Percentiles rank a stretch among this genome's conserved stretches.
phyloP scores from a whole-genome alignment of 176 grass and related monocot genomes.

The Eleusine indica region DNA sequence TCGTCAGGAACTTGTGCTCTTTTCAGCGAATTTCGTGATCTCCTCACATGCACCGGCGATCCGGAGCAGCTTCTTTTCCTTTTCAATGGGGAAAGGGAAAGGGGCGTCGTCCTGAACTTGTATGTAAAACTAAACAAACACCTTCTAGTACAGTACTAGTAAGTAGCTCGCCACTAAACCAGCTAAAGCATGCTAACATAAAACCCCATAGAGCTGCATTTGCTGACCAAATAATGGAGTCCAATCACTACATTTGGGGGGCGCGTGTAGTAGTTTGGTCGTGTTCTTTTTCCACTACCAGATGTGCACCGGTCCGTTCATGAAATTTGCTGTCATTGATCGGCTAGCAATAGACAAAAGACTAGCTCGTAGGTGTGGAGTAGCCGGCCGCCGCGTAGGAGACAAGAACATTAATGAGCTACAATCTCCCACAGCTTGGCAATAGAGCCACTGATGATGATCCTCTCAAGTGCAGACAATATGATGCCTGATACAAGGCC shows the following conservation, averaged over 20 bases:
- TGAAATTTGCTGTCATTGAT: slow-evolving; percentile 24
- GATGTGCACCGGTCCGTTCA: not conserved
- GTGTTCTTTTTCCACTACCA: not conserved
- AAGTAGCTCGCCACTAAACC: not conserved
- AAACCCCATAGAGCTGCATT: not conserved
- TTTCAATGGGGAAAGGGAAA: not conserved
- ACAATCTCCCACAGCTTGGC: slow-evolving; percentile 32
- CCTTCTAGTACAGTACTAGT: not conserved
- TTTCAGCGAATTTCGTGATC: slow-evolving; percentile 7
- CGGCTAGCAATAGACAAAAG: not conserved
- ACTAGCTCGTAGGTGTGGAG: slow-evolving; percentile 39
- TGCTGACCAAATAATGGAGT: not conserved
- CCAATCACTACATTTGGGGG: not conserved
- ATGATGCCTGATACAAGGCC: no score
- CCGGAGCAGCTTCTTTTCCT: not conserved
- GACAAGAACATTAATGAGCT: slow-evolving; percentile 53
- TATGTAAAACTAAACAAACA: not conserved
- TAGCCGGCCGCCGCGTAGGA: slow-evolving; percentile 39
- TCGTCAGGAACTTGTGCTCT: not conserved
- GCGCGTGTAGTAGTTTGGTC: not conserved
- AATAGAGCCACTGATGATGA: slow-evolving; percentile 23
- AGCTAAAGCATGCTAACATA: not conserved
- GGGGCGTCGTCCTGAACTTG: not conserved
- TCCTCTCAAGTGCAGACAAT: slow-evolving; percentile 5
- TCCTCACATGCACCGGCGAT: slow-evolving; percentile 26